Base-by-base conservation (phyloP, 2,329 filamentous ascomycete species). In the Chaetomium olivaceum region DNA sequence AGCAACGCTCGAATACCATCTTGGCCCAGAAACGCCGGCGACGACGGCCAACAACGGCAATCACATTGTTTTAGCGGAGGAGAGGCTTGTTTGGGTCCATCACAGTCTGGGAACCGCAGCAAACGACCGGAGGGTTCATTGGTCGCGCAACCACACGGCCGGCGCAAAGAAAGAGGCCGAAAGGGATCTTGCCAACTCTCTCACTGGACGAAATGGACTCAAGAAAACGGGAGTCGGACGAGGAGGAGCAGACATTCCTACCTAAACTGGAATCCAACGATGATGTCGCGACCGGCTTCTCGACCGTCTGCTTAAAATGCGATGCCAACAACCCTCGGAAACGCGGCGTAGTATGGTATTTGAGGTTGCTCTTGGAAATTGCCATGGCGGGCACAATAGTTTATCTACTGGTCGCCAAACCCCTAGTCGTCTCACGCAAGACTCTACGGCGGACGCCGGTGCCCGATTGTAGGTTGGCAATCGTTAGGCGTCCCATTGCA, bases 221-320 rank as follows among this genome's bases (percentile, higher is more conserved):
- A 16, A 67, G 46, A n/a, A 76, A 75, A 46, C 57, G 68, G 51
- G 70, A 72, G 39, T 31, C 54, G 2, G 69, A 69, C 9, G 74
- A 72, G 57, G 75, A 77, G 64, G 72, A 74, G 56, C 70, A 76
- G 57, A 73, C 75, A 1, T 77, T 77, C 54, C 72, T 77, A 12
- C 46, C 55, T 1, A 29, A 43, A n/a, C 9, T 25, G 21, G 7
- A 4, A 11, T 27, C 23, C 3, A 46, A 19, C 31, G 55, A 59
- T 11, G 55, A 59, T 56, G 33, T 9, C 52, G 11, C 21, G 2
- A 16, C 58, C 31, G 39, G 36, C 9, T 33, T 25, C 6, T 31
- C 58, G 23, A 43, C 16, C 4, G 39, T 43, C 7, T 43, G 39
- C 33, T 52, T 31, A 39, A 57, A 23, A 14, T 8, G 7, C 57